Evolutionary conservation across 2,329 filamentous ascomycete species (phyloP).

Genomic region (Penicillium sp.): DNA sequence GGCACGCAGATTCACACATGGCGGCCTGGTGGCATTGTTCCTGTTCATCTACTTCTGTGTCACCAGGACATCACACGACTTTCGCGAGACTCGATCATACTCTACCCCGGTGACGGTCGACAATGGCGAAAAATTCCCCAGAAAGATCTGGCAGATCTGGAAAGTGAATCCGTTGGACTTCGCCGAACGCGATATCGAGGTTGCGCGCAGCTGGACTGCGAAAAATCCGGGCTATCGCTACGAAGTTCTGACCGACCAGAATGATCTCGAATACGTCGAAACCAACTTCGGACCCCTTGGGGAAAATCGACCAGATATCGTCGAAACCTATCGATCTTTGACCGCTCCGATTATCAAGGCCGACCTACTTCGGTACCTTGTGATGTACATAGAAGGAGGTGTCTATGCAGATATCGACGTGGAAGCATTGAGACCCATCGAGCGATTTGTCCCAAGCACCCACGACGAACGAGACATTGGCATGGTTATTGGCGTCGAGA

Average conservation of each 20-base stretch:
- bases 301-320: neutral
- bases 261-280: constrained; percentile 68
- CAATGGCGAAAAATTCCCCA: constrained; percentile 51
- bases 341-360: constrained; percentile 61
- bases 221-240: constrained; percentile 69
- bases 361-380: constrained; percentile 65
- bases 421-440: constrained; percentile 55
- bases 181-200: constrained; percentile 60
- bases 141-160: constrained; percentile 78
- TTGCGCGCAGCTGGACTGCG: constrained; percentile 64
- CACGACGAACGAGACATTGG: constrained; percentile 67
- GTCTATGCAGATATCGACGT: constrained; percentile 63
- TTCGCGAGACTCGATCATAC: neutral
- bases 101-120: neutral
- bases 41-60: neutral
- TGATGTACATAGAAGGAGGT: constrained; percentile 69
- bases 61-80: neutral
- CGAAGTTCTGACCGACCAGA: constrained; percentile 69
- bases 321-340: neutral
- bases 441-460: constrained; percentile 63
- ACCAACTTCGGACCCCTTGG: constrained; percentile 64
- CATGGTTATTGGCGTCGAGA: constrained; percentile 70
- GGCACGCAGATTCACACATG: neutral
- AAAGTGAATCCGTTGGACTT: constrained; percentile 69
- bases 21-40: constrained; percentile 3